Conservation (phyloP, 805 yeast genomes). For the Metschnikowia picachoensis region DNA sequence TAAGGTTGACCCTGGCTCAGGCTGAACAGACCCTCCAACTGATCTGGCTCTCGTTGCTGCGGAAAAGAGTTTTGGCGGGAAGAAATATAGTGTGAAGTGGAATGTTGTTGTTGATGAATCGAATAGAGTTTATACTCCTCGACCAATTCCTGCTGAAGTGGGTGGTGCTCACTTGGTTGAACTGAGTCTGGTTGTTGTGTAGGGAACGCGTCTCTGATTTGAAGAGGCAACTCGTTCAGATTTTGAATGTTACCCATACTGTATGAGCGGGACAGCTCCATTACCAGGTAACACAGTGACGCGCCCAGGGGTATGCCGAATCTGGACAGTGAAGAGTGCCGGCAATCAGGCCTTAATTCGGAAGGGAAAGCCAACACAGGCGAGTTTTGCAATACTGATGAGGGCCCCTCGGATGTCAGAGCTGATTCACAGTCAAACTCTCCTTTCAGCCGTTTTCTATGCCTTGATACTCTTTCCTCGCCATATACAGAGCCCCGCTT, state of each 20-base stretch:
- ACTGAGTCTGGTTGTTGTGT: neutral
- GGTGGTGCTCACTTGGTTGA: neutral
- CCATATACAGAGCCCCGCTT: neutral
- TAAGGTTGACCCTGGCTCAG: neutral
- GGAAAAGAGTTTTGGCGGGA: neutral
- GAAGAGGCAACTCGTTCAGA: neutral
- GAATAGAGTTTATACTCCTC: conserved; percentile 3
- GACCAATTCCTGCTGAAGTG: conserved; percentile 2
- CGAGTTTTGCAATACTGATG: neutral
- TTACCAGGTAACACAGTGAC: conserved; percentile 7
- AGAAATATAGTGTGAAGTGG: neutral
- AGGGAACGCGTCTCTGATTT: no score
- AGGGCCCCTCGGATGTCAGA: neutral
- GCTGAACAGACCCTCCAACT: neutral
- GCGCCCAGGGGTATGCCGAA: neutral
- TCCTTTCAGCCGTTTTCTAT: neutral
- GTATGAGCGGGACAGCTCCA: conserved; percentile 5
- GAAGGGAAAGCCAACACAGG: neutral
- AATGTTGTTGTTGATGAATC: conserved; percentile 2
- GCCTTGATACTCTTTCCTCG: neutral
- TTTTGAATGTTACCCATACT: conserved; percentile 2
- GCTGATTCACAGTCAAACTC: no score
- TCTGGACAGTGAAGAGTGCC: neutral
- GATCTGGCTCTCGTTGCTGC: conserved; percentile 1
- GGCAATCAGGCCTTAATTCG: neutral